Conservation (phyloP, 1,284 basidiomycete genomes). For the Ceratobasidium theobromae region DNA sequence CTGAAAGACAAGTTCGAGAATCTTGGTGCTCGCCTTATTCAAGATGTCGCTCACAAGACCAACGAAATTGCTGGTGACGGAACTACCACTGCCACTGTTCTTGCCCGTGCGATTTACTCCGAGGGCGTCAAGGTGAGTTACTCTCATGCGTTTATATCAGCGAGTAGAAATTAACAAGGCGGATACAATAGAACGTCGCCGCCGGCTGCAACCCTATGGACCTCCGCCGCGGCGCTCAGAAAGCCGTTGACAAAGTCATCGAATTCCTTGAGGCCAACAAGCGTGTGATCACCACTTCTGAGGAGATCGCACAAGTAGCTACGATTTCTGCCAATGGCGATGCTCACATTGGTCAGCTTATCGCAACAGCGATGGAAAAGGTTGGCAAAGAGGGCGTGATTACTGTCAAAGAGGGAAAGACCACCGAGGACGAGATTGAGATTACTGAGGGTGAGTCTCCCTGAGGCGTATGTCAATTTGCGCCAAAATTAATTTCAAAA, state of each 20-base stretch:
- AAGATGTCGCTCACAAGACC: constrained; percentile 95
- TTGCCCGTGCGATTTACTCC: constrained; percentile 95
- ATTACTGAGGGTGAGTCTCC: constrained; percentile 75
- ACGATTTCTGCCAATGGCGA: constrained; percentile 99
- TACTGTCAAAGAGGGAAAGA: constrained; percentile 98
- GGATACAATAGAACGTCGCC: constrained; percentile 71
- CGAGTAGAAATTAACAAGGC: not conserved
- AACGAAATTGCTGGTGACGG: constrained; percentile 98
- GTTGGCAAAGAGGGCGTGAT: constrained; percentile 99
- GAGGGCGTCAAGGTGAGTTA: constrained; percentile 81
- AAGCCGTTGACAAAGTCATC: constrained; percentile 94
- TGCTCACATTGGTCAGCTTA: constrained; percentile 89
- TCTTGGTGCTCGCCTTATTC: constrained; percentile 93
- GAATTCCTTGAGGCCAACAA: constrained; percentile 88
- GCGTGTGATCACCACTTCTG: constrained; percentile 93
- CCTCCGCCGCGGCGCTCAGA: constrained; percentile 93
- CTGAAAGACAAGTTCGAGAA: constrained; percentile 99
- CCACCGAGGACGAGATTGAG: constrained; percentile 98
- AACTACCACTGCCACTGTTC: constrained; percentile 96
- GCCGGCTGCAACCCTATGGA: constrained; percentile 99
- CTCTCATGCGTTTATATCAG: not conserved
- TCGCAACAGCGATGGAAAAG: constrained; percentile 99
- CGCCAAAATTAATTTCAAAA: not conserved
- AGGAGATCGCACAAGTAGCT: constrained; percentile 93
- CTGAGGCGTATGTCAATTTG: not conserved